Conservation (phyloP, 768 basidiomycete genomes). For the Melanogaster broomeanus region DNA sequence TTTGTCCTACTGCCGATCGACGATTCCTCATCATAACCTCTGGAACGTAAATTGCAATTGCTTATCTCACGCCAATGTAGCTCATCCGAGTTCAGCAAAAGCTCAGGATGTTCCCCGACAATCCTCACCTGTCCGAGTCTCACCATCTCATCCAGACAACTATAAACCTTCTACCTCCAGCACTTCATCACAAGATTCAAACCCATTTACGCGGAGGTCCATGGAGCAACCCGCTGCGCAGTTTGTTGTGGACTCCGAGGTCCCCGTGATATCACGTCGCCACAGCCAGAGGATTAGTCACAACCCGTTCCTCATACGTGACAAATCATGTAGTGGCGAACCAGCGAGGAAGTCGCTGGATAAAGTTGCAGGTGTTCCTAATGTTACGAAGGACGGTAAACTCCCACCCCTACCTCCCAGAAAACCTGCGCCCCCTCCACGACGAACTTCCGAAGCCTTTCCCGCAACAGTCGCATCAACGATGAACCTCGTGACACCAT, state of each 20-base stretch:
- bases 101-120: slow-evolving; percentile 4
- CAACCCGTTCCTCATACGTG: slow-evolving; percentile 32
- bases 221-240: slow-evolving; percentile 10
- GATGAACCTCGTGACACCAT: slow-evolving; percentile 1
- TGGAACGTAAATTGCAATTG: neutral
- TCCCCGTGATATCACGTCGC: slow-evolving; percentile 8
- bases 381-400: slow-evolving; percentile 16
- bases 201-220: slow-evolving; percentile 28
- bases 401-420: slow-evolving; percentile 36
- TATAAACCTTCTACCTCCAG: slow-evolving; percentile 21
- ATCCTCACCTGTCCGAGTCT: slow-evolving; percentile 23
- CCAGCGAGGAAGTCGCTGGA: slow-evolving; percentile 1
- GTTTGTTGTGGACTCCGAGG: slow-evolving; percentile 7
- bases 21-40: neutral
- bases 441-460: slow-evolving; percentile 20
- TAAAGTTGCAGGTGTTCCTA: neutral
- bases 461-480: slow-evolving; percentile 3
- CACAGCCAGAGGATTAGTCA: slow-evolving; percentile 25
- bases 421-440: slow-evolving; percentile 31
- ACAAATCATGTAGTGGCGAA: slow-evolving; percentile 11
- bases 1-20: slow-evolving; percentile 1
- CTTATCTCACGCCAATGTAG: slow-evolving; percentile 17
- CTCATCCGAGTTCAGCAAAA: slow-evolving; percentile 14
- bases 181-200: slow-evolving; percentile 27
- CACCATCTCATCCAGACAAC: slow-evolving; percentile 30